Base-by-base conservation (phyloP, 1,284 basidiomycete genomes). In the Cerioporus squamosus region DNA sequence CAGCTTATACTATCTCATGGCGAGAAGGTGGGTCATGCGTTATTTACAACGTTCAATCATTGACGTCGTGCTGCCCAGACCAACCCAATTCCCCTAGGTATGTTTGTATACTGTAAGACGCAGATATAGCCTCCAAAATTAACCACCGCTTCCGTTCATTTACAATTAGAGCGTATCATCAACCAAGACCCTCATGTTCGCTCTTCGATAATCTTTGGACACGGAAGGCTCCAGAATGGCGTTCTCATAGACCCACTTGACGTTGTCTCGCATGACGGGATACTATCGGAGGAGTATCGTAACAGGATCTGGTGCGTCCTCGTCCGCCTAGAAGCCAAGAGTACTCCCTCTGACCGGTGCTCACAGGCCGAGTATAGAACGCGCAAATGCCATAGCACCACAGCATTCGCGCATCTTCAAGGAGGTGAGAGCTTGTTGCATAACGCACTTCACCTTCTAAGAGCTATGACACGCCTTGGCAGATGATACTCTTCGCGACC, bases 21-120 rank as follows among this genome's bases (percentile, higher is more conserved):
- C 23, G 49, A 51, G 14, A 51, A 51, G n/a, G 49, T 43, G 39
- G 18, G 39, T 5, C n/a, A 20, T 43, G 22, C n/a, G 4, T n/a
- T n/a, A 3, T 17, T 36, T 14, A 20, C 18, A 22, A 12, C 17
- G n/a, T 39, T 40, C 44, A 17, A 45, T 15, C 18, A 14, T 29
- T 3, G 10, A 29, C 29, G 10, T 7, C 29, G 8, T 29, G 29
- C 29, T 29, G 29, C 29, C 10, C 44, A 78, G 75, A 79, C 75
- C 2, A 81, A 80, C 59, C 79, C 79, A 0, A 73, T 71, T 3
- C 77, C 78, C 0, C 66, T 79, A 33, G 77, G 77, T 77, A 53
- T 4, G 15, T 17, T 5, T 20, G 39, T 23, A 3, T 10, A 10
- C 29, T 9, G 12, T 40, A 12, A 9, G 29, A 29, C 29, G 29